Evolutionary conservation across 129 eudicot genomes (phyloP).

Genomic region (Pulicaria dysenterica): DNA sequence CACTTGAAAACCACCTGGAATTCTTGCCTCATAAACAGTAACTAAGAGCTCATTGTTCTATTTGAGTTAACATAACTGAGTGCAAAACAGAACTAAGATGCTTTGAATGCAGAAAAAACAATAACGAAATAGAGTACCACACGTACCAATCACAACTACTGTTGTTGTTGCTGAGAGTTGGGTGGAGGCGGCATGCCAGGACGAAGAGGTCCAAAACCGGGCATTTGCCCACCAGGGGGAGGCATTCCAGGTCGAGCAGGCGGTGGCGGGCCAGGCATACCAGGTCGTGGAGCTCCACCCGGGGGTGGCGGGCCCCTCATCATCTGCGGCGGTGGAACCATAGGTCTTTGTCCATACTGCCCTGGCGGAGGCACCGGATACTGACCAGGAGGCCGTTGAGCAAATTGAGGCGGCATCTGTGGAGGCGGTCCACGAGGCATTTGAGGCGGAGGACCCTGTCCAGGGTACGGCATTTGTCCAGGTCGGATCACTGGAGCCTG

Average conservation of each 20-base stretch:
- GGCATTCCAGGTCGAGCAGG: constrained; percentile 85
- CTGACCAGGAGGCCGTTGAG: constrained; percentile 54
- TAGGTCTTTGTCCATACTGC: constrained; percentile 79
- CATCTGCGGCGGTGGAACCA: constrained; percentile 62
- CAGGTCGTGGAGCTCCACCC: constrained; percentile 42
- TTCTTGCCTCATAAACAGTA: no score
- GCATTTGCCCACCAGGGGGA: constrained; percentile 57
- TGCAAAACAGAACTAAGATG: background rate
- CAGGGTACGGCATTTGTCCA: constrained; percentile 51
- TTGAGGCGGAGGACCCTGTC: constrained; percentile 52
- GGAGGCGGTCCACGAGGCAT: constrained; percentile 65
- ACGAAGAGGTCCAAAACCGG: constrained; percentile 68
- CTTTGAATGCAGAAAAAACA: background rate
- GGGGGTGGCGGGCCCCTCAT: constrained; percentile 88
- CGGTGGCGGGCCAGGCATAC: constrained; percentile 47
- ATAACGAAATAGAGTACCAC: background rate
- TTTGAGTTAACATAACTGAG: background rate
- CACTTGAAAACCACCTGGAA: no score
- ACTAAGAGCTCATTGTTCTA: no score
- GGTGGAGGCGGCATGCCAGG: constrained; percentile 90
- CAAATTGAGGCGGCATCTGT: constrained; percentile 65
- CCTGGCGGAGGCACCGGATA: constrained; percentile 57
- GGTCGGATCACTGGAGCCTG: constrained; percentile 72
- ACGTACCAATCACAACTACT: constrained; percentile 45
- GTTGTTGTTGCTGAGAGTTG: constrained; percentile 53